Conservation (phyloP, 192 early-diverging fungal species). For the Coemansia sp. region DNA sequence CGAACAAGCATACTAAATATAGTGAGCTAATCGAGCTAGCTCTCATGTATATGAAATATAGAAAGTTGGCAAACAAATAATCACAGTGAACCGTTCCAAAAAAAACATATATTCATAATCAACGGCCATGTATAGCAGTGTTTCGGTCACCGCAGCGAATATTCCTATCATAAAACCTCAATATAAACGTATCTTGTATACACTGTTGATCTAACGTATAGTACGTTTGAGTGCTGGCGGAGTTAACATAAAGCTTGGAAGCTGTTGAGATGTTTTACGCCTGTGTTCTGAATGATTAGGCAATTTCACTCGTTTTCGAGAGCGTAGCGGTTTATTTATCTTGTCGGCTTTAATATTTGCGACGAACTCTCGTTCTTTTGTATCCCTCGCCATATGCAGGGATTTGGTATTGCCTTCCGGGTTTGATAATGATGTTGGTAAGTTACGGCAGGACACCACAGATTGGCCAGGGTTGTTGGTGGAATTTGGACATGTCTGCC, state of each 20-base stretch:
- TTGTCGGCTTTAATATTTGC: not conserved
- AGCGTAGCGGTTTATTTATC: not conserved
- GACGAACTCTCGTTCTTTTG: not conserved
- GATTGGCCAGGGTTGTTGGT: not conserved
- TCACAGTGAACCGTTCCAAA: no score
- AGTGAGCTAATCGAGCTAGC: no score
- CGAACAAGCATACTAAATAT: no score
- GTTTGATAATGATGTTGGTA: not conserved
- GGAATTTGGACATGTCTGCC: not conserved
- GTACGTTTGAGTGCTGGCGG: slow-evolving; percentile 23
- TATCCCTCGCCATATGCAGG: not conserved
- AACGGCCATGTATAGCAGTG: no score
- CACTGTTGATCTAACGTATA: slow-evolving; percentile 17
- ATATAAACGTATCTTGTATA: not conserved
- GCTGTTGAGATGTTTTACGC: not conserved
- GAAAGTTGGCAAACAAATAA: no score
- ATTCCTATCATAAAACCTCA: no score
- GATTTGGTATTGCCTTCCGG: not conserved
- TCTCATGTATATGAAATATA: no score
- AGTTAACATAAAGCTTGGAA: slow-evolving; percentile 9
- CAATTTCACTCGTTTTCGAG: not conserved
- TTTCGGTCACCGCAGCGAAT: no score
- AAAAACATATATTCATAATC: no score
- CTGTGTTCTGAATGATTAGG: not conserved
- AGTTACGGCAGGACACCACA: not conserved